Percentiles rank a stretch among this genome's conserved stretches.
These are phyloP conservation scores for Colletotrichum theobromicola DNA, from an alignment of 2,329 filamentous ascomycete species.

Conservation along the genomic window DNA sequence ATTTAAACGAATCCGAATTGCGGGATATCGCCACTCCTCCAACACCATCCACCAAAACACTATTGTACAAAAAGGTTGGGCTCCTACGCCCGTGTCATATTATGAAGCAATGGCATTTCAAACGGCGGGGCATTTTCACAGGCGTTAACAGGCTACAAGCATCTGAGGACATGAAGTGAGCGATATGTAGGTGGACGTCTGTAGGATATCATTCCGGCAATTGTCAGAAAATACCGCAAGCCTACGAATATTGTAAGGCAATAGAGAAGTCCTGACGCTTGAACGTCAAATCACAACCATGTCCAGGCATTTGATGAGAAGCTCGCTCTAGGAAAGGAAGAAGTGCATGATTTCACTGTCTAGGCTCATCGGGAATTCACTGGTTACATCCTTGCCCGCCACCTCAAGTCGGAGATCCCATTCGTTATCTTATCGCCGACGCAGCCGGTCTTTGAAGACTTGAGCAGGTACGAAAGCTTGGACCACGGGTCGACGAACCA, in stretches of 20 bases:
- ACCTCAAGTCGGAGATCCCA: no score
- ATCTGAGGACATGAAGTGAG: not conserved
- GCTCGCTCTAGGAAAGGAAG: not conserved
- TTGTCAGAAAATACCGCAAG: not conserved
- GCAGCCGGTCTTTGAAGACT: not conserved
- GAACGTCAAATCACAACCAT: not conserved
- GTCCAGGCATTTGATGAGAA: not conserved
- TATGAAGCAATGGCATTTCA: not conserved
- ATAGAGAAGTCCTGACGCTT: not conserved
- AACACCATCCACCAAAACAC: not conserved
- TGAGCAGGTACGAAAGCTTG: not conserved
- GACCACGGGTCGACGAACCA: not conserved
- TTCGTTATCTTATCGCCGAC: conserved; percentile 4
- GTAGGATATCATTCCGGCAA: not conserved
- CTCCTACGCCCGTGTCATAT: not conserved
- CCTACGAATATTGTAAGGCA: not conserved
- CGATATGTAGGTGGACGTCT: not conserved
- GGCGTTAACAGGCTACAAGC: not conserved
- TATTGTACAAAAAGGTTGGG: not conserved
- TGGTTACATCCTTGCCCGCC: no score
- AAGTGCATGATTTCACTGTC: not conserved
- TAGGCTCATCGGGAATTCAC: not conserved
- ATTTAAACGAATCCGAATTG: not conserved
- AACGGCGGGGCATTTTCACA: not conserved
- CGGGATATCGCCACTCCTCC: not conserved